Evolutionary conservation across 1,284 basidiomycete genomes (phyloP).

Genomic region (Boletus smithii): DNA sequence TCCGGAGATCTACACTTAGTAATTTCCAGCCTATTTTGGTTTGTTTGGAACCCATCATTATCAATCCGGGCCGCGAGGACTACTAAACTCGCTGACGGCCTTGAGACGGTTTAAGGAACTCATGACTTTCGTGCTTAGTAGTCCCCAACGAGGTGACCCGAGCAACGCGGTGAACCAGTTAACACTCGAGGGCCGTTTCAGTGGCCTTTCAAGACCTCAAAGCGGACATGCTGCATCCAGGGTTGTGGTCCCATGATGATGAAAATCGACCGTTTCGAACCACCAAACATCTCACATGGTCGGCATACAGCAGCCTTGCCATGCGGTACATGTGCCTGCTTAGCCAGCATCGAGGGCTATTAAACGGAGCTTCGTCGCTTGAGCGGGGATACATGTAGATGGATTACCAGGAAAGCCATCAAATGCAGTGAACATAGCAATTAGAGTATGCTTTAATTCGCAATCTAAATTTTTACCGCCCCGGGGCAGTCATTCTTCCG

Average conservation of each 20-base stretch:
- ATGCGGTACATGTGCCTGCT: constrained; percentile 1
- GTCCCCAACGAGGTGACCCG: no score
- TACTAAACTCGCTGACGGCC: constrained; percentile 26
- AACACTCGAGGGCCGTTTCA: no score
- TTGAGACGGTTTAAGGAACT: neutral
- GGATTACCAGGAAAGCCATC: constrained; percentile 18
- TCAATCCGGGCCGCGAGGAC: constrained; percentile 9
- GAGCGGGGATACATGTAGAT: constrained; percentile 30
- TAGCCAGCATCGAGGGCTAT: constrained; percentile 1
- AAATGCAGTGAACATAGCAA: constrained; percentile 22
- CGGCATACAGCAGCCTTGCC: neutral
- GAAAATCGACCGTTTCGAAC: no score
- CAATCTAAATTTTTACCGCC: constrained; percentile 13
- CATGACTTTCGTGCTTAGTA: neutral
- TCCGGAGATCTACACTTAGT: constrained; percentile 2
- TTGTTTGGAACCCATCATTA: no score
- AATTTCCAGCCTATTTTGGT: no score
- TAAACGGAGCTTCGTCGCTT: constrained; percentile 1
- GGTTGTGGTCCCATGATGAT: no score
- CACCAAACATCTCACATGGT: no score
- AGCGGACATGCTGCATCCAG: no score
- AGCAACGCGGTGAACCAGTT: no score
- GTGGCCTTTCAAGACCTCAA: no score
- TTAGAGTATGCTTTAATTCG: constrained; percentile 18
- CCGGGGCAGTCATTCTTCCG: neutral